Evolutionary conservation across 2,329 filamentous ascomycete genomes (phyloP).

Genomic region (Pyrenophora seminiperda): DNA sequence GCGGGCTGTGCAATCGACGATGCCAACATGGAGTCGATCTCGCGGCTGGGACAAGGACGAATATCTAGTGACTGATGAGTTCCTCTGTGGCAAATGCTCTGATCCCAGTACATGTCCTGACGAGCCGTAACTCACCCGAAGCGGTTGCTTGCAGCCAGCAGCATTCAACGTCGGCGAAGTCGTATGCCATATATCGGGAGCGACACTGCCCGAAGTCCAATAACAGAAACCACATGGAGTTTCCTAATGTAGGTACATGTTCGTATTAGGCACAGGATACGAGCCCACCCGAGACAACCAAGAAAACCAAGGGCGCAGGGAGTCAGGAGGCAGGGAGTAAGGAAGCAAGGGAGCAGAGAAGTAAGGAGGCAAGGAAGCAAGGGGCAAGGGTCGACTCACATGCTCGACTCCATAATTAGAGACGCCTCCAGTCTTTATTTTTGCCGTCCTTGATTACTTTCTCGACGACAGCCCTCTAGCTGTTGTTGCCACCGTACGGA

Average conservation of each 20-base stretch:
- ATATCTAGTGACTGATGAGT: constrained; percentile 65
- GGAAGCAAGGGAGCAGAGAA: neutral
- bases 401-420: constrained; percentile 80
- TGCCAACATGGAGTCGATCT: constrained; percentile 67
- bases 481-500: constrained; percentile 75
- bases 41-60: constrained; percentile 73
- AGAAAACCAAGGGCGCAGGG: constrained; percentile 6
- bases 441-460: constrained; percentile 76
- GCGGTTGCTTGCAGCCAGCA: neutral
- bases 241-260: constrained; percentile 8
- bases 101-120: too few relatives aligned
- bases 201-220: constrained; percentile 5
- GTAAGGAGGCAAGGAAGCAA: too few relatives aligned
- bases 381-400: constrained; percentile 52
- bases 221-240: neutral
- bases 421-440: constrained; percentile 71
- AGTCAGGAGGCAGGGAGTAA: too few relatives aligned
- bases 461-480: constrained; percentile 76
- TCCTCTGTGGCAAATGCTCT: neutral
- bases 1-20: constrained; percentile 64
- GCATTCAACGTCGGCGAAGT: constrained; percentile 2
- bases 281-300: constrained; percentile 10
- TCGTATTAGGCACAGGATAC: constrained; percentile 3
- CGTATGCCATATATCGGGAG: neutral
- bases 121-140: constrained; percentile 5